Base-by-base conservation (phyloP, 306 rosid genomes). In the Canavalia ensiformis region DNA sequence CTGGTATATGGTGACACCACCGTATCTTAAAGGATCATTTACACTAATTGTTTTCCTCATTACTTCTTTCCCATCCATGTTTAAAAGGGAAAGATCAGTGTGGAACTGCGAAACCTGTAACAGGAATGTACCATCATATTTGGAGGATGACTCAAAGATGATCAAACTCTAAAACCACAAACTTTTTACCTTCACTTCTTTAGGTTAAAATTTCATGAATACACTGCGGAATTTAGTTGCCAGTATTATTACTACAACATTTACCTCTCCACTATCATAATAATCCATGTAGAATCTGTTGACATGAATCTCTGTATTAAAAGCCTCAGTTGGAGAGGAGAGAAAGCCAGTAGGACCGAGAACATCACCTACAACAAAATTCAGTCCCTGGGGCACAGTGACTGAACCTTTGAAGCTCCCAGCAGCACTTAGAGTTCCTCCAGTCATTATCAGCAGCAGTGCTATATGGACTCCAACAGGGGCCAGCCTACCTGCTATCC, bases 331-430 rank as follows among this genome's bases (percentile, higher is more conserved):
- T 9, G 99, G 98, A 57, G 83, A 65, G 55, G 99, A 91, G 42
- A 95, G 93, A 91, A 93, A 89, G 41, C 99, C 99, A 1, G 81
- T 67, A 37, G 99, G 98, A 70, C 87, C 91, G 18, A 95, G 82
- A 62, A 95, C 98, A 88, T 95, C 99, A 78, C 96, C 99, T 54
- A 90, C 86, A 45, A 95, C 94, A 85, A 95, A 95, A 82, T 93
- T 95, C 79, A 95, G 86, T 13, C 99, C 99, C 82, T 93, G 99
- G 1, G 99, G 98, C 83, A 95, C 99, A 12, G 88, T 95, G 79
- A 93, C 98, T 28, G 96, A 86, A 84, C 99, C 99, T 88, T 72
- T 93, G 88, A 95, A 95, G 90, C 98, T 95, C 84, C 99, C 99
- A 72, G 90, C 7, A 71, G 97, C 98, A 86, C 96, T 95, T 47